phyloP scores from a whole-genome alignment of 345 rosid species.

The Tarenaya hassleriana region DNA sequence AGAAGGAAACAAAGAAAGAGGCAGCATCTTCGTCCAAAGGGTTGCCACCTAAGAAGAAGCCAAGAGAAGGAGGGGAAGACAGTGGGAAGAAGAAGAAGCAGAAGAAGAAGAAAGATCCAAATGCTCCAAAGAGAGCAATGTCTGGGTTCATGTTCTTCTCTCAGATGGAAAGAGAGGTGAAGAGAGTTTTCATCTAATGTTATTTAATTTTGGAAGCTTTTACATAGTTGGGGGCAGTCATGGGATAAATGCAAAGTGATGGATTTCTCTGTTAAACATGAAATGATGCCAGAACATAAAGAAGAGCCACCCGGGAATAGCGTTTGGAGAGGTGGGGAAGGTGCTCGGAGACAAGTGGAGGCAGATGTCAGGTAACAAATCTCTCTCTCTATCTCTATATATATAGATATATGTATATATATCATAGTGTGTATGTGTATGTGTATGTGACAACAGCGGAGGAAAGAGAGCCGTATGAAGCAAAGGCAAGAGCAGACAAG shows the following conservation, averaged over 20 bases:
- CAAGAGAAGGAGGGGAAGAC: slow-evolving; percentile 57
- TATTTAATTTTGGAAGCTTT: slow-evolving; percentile 2
- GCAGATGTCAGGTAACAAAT: slow-evolving; percentile 51
- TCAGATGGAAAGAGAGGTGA: slow-evolving; percentile 85
- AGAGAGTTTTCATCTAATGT: slow-evolving; percentile 20
- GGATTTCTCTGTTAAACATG: too few species aligned
- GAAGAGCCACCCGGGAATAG: slow-evolving; percentile 70
- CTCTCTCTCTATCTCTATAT: too few species aligned
- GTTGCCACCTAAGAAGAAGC: slow-evolving; percentile 56
- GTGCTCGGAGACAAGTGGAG: slow-evolving; percentile 81
- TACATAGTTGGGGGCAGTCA: too few species aligned
- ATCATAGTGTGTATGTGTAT: too few species aligned
- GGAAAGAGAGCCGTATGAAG: slow-evolving; percentile 79
- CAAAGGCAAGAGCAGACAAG: slow-evolving; percentile 66
- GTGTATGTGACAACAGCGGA: slow-evolving; percentile 35
- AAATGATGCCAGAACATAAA: slow-evolving; percentile 57
- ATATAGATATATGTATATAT: too few species aligned
- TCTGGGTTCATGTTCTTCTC: slow-evolving; percentile 69
- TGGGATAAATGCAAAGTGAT: too few species aligned
- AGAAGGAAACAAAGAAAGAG: slow-evolving; percentile 65
- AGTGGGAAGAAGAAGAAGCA: slow-evolving; percentile 65
- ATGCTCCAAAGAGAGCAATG: slow-evolving; percentile 83
- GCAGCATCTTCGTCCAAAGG: slow-evolving; percentile 53
- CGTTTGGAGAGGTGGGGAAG: slow-evolving; percentile 52
- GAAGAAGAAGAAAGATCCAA: slow-evolving; percentile 94